phyloP scores from a whole-genome alignment of 495 filamentous ascomycete genomes.

The Geopyxis carbonaria region DNA sequence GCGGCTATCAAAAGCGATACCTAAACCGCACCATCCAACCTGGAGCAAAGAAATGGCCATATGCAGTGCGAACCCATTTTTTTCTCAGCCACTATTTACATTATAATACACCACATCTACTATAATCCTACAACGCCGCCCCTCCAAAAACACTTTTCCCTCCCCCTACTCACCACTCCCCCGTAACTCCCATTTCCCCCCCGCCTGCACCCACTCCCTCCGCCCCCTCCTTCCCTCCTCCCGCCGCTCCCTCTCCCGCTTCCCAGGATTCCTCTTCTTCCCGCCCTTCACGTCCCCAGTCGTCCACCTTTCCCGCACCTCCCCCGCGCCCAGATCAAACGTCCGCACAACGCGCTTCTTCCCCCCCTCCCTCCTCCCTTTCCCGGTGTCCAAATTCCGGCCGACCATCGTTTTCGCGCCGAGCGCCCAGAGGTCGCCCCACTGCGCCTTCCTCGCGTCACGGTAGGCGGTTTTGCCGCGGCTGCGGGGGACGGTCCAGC shows the following conservation, averaged over 20 bases:
- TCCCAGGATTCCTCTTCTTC: conserved; percentile 18
- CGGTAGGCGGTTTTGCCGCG: conserved; percentile 66
- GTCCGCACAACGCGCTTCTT: not conserved
- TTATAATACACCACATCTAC: too few relatives aligned
- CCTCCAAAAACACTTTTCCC: too few relatives aligned
- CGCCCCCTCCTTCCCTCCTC: not conserved
- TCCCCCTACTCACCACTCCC: too few relatives aligned
- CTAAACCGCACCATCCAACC: too few relatives aligned
- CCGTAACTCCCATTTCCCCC: too few relatives aligned
- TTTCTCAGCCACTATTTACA: too few relatives aligned
- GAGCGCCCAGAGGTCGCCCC: conserved; percentile 93
- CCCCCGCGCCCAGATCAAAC: not conserved
- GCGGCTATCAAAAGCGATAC: too few relatives aligned
- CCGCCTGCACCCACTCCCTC: too few relatives aligned
- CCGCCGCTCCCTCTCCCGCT: conserved; percentile 10
- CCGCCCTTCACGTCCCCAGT: too few relatives aligned
- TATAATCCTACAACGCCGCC: too few relatives aligned
- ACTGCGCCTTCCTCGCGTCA: conserved; percentile 74
- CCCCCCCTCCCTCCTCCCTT: conserved; percentile 19
- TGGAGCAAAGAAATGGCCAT: too few relatives aligned
- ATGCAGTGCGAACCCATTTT: too few relatives aligned
- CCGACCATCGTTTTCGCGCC: conserved; percentile 70
- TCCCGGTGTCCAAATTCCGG: conserved; percentile 35
- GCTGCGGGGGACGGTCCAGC: conserved; percentile 76
- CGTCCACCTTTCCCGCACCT: conserved; percentile 3